These are phyloP conservation scores for Scedosporium aurantiacum DNA, from an alignment of 2,329 filamentous ascomycete species.

Conservation along the genomic window DNA sequence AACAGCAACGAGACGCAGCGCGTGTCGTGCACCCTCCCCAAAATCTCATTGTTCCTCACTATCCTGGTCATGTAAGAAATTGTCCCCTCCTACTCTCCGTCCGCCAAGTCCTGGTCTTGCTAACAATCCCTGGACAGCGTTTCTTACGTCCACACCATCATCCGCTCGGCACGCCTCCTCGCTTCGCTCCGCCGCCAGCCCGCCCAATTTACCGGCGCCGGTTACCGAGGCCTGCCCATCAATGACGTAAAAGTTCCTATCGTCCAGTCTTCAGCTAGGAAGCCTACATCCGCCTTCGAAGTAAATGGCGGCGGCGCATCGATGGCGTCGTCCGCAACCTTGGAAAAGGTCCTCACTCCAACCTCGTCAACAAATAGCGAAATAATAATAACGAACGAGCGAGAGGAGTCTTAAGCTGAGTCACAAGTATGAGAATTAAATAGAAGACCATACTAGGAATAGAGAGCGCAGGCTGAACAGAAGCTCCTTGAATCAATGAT, in stretches of 20 bases:
- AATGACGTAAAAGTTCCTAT: background rate
- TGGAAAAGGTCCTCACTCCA: background rate
- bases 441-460: background rate
- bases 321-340: background rate
- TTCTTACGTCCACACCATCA: background rate
- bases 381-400: background rate
- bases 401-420: background rate
- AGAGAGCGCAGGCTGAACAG: background rate
- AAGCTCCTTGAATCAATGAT: background rate
- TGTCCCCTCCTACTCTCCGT: background rate
- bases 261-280: background rate
- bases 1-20: background rate
- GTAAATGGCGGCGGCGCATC: background rate
- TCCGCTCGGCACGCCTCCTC: background rate
- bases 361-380: background rate
- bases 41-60: background rate
- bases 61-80: background rate
- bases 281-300: background rate
- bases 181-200: background rate
- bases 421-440: background rate
- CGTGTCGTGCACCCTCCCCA: background rate
- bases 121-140: background rate
- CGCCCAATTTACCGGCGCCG: background rate
- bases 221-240: background rate
- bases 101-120: background rate